Evolutionary conservation across 2,329 filamentous ascomycete species (phyloP).

Genomic region (Exophiala alcalophila): DNA sequence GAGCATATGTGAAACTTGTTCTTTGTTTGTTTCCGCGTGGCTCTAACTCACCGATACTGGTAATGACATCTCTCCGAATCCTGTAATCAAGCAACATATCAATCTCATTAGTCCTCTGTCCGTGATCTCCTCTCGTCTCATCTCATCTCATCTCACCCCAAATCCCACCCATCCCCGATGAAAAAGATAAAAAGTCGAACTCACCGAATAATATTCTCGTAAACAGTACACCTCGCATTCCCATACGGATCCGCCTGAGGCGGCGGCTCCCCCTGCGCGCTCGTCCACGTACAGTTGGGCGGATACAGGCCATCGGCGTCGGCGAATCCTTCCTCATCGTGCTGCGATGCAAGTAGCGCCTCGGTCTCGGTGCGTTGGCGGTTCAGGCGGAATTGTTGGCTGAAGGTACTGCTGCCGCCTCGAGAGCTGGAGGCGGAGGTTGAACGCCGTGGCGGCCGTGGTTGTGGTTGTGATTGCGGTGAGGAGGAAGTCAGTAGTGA

Average conservation of each 20-base stretch:
- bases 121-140: conserved; percentile 1
- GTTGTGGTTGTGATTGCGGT: no score
- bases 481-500: conserved; percentile 13
- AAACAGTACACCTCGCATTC: conserved; percentile 26
- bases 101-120: conserved; percentile 8
- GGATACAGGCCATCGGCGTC: conserved; percentile 32
- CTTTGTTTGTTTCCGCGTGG: no score
- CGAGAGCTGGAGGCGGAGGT: no score
- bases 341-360: conserved; percentile 25
- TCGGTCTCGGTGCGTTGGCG: conserved; percentile 20
- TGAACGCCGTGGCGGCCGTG: no score
- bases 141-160: not conserved
- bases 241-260: conserved; percentile 24
- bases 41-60: conserved; percentile 31
- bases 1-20: not conserved
- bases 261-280: conserved; percentile 19
- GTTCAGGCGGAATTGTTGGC: conserved; percentile 17
- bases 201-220: conserved; percentile 29
- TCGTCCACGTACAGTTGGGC: conserved; percentile 29
- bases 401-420: no score
- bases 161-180: not conserved
- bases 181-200: conserved; percentile 1
- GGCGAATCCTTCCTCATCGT: conserved; percentile 26
- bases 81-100: conserved; percentile 10
- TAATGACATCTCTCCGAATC: conserved; percentile 34